A percentile compares a stretch with the other conserved stretches of the same genome.
phyloP scores from a whole-genome alignment of 805 yeast genomes.

The Ogataea pilisensis region DNA sequence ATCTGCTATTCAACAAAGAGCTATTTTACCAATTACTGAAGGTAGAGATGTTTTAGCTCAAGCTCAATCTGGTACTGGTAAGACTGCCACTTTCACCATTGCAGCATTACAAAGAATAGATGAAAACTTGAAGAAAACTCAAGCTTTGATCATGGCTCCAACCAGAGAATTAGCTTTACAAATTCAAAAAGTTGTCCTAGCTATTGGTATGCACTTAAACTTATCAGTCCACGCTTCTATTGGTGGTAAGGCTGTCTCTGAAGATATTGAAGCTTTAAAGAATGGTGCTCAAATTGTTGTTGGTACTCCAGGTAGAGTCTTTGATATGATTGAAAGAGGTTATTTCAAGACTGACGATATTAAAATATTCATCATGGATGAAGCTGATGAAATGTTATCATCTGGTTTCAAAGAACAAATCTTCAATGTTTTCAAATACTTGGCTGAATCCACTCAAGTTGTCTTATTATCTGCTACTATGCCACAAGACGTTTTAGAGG shows the following conservation, averaged over 20 bases:
- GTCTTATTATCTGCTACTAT: slow-evolving; percentile 94
- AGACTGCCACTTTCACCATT: slow-evolving; percentile 96
- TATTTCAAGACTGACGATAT: slow-evolving; percentile 67
- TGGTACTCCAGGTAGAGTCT: slow-evolving; percentile 96
- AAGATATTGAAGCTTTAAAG: slow-evolving; percentile 71
- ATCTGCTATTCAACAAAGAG: slow-evolving; percentile 96
- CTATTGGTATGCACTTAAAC: slow-evolving; percentile 85
- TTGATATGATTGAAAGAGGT: slow-evolving; percentile 86
- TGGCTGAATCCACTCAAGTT: slow-evolving; percentile 86
- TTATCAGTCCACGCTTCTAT: slow-evolving; percentile 86
- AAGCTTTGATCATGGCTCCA: slow-evolving; percentile 89
- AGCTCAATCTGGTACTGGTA: slow-evolving; percentile 99
- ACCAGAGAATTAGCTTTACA: slow-evolving; percentile 95
- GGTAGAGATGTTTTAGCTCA: slow-evolving; percentile 97
- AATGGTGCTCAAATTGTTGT: slow-evolving; percentile 85
- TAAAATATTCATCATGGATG: slow-evolving; percentile 89
- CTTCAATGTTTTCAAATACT: slow-evolving; percentile 79
- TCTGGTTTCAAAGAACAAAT: slow-evolving; percentile 96
- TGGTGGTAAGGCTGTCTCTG: slow-evolving; percentile 85
- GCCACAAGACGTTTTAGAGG: slow-evolving; percentile 86
- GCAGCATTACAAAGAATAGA: slow-evolving; percentile 88
- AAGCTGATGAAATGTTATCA: slow-evolving; percentile 92
- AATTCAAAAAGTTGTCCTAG: slow-evolving; percentile 81
- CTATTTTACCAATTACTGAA: slow-evolving; percentile 88
- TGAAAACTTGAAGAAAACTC: slow-evolving; percentile 64